Conservation (phyloP, 2,329 filamentous ascomycete species). For the Penicillium brevicompactum region DNA sequence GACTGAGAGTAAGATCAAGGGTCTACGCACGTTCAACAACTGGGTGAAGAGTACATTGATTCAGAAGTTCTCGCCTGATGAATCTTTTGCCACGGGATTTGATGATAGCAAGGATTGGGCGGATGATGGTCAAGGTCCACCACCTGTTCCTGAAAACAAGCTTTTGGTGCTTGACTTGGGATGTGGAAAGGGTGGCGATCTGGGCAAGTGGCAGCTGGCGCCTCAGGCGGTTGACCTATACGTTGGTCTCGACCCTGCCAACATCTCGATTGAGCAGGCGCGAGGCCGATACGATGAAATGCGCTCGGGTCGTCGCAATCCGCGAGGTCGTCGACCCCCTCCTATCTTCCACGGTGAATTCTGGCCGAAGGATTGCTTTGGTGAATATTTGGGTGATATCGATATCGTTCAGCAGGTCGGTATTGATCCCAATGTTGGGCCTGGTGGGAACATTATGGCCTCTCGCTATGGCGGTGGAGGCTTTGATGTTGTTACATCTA, state of each 20-base stretch:
- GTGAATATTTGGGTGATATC: conserved; percentile 77
- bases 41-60: conserved; percentile 98
- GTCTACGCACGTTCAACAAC: conserved; percentile 92
- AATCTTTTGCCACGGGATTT: conserved; percentile 65
- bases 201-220: conserved; percentile 94
- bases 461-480: conserved; percentile 73
- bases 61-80: conserved; percentile 87
- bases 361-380: conserved; percentile 88
- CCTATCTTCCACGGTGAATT: conserved; percentile 82
- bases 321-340: conserved; percentile 58
- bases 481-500: conserved; percentile 96
- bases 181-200: conserved; percentile 93
- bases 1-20: conserved; percentile 93
- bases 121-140: conserved; percentile 36
- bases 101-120: conserved; percentile 49
- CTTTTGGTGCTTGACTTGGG: conserved; percentile 89
- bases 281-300: conserved; percentile 79
- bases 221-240: conserved; percentile 91
- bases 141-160: conserved; percentile 50
- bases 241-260: conserved; percentile 89
- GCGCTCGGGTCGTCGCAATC: conserved; percentile 55
- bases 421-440: conserved; percentile 73
- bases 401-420: conserved; percentile 83
- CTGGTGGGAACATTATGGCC: conserved; percentile 53
- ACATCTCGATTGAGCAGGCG: conserved; percentile 89